Evolutionary conservation across 345 rosid species (phyloP).

Genomic region (Ceriops zippeliana): DNA sequence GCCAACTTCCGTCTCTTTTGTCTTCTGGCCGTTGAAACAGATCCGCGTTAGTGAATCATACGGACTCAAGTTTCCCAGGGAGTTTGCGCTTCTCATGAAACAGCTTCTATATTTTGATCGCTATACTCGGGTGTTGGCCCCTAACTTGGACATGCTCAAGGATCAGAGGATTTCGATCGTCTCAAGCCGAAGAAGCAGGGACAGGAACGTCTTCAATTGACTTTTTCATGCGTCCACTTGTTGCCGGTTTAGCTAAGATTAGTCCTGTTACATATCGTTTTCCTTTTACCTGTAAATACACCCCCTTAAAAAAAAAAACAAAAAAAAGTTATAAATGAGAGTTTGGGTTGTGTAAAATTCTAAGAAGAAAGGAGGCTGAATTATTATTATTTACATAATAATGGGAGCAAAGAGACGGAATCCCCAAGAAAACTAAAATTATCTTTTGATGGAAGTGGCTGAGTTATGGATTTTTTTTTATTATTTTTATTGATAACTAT

Average conservation of each 20-base stretch:
- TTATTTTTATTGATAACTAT: no score
- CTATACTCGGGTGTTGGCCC: slow-evolving; percentile 85
- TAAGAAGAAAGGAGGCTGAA: no score
- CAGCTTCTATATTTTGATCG: slow-evolving; percentile 95
- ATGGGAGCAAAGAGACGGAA: no score
- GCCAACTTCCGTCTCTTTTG: background rate
- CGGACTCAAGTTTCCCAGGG: slow-evolving; percentile 84
- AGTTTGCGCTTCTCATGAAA: slow-evolving; percentile 95
- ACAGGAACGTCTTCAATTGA: slow-evolving; percentile 43
- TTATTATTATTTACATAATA: no score
- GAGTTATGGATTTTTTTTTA: no score
- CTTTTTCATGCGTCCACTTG: slow-evolving; percentile 1
- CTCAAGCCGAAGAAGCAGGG: slow-evolving; percentile 57
- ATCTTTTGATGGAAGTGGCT: no score
- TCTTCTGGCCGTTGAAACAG: slow-evolving; percentile 32
- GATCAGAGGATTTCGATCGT: slow-evolving; percentile 85
- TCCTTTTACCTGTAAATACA: slow-evolving; percentile 6
- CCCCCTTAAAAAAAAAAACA: background rate
- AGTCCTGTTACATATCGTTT: background rate
- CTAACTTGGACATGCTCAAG: slow-evolving; percentile 89
- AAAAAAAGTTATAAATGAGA: background rate
- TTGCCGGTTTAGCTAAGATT: background rate
- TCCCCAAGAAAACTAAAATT: no score
- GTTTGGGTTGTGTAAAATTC: no score
- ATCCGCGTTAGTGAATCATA: slow-evolving; percentile 83